These are phyloP conservation scores for Stephanodiscus triporus DNA, from an alignment of 108 stramenopile species.

Conservation along the genomic window DNA sequence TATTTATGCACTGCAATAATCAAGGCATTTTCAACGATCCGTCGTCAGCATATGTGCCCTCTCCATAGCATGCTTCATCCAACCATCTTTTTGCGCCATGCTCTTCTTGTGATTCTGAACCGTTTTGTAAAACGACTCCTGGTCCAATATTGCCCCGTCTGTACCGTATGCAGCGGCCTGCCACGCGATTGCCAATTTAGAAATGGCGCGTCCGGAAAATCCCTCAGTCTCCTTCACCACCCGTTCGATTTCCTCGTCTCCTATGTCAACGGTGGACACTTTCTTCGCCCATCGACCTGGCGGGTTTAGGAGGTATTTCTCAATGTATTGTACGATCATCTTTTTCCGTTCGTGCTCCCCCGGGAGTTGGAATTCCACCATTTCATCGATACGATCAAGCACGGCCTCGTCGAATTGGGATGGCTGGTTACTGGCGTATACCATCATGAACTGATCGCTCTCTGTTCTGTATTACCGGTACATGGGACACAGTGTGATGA, in stretches of 20 bases:
- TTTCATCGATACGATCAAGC: constrained; percentile 99
- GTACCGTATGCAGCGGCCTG: constrained; percentile 98
- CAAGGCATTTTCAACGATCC: constrained; percentile 58
- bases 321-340: constrained; percentile 97
- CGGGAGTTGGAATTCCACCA: constrained; percentile 96
- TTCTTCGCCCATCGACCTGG: constrained; percentile 76
- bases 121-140: constrained; percentile 80
- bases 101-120: constrained; percentile 84
- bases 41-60: constrained; percentile 70
- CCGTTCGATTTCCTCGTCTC: constrained; percentile 82
- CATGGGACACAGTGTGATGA: not conserved
- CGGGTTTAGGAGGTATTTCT: constrained; percentile 92
- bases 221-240: constrained; percentile 91
- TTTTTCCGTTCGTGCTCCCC: constrained; percentile 83
- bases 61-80: constrained; percentile 77
- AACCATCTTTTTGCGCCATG: constrained; percentile 79
- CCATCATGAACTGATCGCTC: constrained; percentile 99
- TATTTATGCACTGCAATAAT: too few relatives aligned
- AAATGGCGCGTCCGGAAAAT: constrained; percentile 96
- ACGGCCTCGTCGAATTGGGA: constrained; percentile 97
- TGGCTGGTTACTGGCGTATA: constrained; percentile 98
- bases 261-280: constrained; percentile 81
- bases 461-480: constrained; percentile 61
- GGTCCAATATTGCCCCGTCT: constrained; percentile 82
- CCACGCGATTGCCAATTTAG: constrained; percentile 98